Percentiles rank a stretch among this genome's conserved stretches.
Evolutionary conservation across 257 asterid genomes (phyloP).

Genomic region (Vinca minor): DNA sequence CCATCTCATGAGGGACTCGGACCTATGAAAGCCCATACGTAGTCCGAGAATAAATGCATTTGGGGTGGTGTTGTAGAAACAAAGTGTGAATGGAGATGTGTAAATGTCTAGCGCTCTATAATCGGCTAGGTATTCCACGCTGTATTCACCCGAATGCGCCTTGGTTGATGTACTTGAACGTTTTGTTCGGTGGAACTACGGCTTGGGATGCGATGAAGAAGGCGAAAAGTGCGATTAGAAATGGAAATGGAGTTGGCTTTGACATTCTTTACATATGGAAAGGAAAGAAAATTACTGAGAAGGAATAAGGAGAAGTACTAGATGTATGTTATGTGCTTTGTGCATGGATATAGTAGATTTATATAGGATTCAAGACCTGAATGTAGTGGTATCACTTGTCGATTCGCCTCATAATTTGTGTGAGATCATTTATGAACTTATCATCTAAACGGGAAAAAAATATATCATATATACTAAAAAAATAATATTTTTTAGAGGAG

Average conservation of each 20-base stretch:
- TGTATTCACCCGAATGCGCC: slow-evolving; percentile 23
- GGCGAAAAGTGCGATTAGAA: slow-evolving; percentile 9
- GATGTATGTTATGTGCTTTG: neutral
- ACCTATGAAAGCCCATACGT: slow-evolving; percentile 20
- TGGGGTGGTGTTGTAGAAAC: slow-evolving; percentile 29
- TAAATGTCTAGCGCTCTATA: slow-evolving; percentile 7
- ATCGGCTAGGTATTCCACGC: slow-evolving; percentile 16
- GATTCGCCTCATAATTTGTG: too few species aligned
- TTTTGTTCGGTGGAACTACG: slow-evolving; percentile 20
- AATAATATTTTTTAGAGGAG: too few species aligned
- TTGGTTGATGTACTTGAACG: slow-evolving; percentile 24
- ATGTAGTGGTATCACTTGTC: too few species aligned
- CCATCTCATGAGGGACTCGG: slow-evolving; percentile 26
- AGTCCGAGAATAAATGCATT: slow-evolving; percentile 25
- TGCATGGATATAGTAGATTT: neutral
- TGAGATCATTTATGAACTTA: too few species aligned
- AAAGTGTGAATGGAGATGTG: slow-evolving; percentile 18
- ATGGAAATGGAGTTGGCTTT: neutral
- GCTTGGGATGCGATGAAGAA: slow-evolving; percentile 11
- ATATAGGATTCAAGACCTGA: too few species aligned
- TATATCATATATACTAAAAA: too few species aligned
- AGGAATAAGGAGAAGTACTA: neutral
- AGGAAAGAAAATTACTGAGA: neutral
- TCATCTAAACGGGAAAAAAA: too few species aligned
- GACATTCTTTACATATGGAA: slow-evolving; percentile 8